Evolutionary conservation across 177 flowering plant species (phyloP), one percentile per base, ranked within the genome.

Genomic region (Telopea speciosissima): DNA sequence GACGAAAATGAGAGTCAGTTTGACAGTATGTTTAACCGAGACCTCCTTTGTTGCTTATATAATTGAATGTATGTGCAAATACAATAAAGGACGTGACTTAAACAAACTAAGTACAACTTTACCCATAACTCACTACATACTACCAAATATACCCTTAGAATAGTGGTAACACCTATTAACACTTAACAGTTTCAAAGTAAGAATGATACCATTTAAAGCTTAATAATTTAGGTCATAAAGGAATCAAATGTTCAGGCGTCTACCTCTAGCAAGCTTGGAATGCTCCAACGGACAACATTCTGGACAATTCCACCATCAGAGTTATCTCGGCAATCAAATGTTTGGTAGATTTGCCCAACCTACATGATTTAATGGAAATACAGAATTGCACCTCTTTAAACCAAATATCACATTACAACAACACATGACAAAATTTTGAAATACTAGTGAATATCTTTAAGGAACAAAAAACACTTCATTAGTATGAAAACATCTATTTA

Each of bases 281-380:
- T 79, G 83, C 98, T 92, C 97, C 98, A 94, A 25, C 77, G 84
- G 22, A 94, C 94, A 63, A 94, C 84, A 83, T 94, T 94, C 17
- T 89, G 87, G 12, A 92, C 84, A 49, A 86, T 52, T 11, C 97
- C 98, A 75, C 85, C 86, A 69, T 81, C 74, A 21, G 83, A 74
- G 66, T 76, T 77, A 72, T 83, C 83, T 67, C 68, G 67, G 68
- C 97, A 94, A 76, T 92, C 96, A 77, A 94, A 94, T 68, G 88
- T 92, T 74, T 94, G 99, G 68, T 77, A 94, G 60, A 94, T 90
- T 79, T 92, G 99, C 26, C 97, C 97, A 65, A 94, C 90, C 97
- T 94, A 73, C 24, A 66, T 24, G 68, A 6, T 72, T 31, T 54
- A 58, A 13, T 13, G 61, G 5, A 40, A 62, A 45, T 14, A 2